Base-by-base conservation (phyloP, 768 basidiomycete species). In the Tulasnella sp. region DNA sequence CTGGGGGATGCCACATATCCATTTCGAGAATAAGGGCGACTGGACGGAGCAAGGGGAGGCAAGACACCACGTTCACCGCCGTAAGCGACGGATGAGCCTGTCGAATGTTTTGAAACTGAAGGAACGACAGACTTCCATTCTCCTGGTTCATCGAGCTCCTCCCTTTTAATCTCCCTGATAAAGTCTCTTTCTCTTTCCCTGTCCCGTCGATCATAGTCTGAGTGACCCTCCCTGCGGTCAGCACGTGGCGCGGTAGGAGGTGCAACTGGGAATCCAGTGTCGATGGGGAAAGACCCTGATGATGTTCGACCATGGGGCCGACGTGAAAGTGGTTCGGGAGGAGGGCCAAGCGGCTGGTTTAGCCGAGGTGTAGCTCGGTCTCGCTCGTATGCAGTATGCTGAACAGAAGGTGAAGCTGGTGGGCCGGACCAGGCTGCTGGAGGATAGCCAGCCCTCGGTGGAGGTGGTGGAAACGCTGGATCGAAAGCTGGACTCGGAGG, bases 91-190 rank as follows among this genome's bases (percentile, higher is more conserved):
- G 71, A 72, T 35, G 71, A 72, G 5, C 71, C 71, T 13, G 71
- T 72, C 23, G 71, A 46, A 37, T 72, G 71, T 35, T 72, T 72
- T 72, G 71, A 40, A 72, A 40, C 71, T 6, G 71, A 16, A 37
- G 29, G 71, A 2, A 29, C 29, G 32, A 35, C 61, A 13, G 61
- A 16, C 29, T 67, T 40, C 71, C 71, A 72, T 40, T 72, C 71
- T 29, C n/a, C n/a, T 11, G 39, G 39, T 42, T 72, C 71, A 7
- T 72, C 71, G 16, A 29, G 7, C 20, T 40, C 39, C 39, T 72
- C 71, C 26, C 71, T 15, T 72, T 72, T 72, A 18, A 67, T 67
- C 44, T 44, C 44, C 44, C 44, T 44, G 29, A 67, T 67, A 13
- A 67, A 35, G 26, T 67, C 61, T 67, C 61, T 67, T 9, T 67